phyloP scores from a whole-genome alignment of 1,139 yeast species.

The Yamadazyma pseudoaaseri region DNA sequence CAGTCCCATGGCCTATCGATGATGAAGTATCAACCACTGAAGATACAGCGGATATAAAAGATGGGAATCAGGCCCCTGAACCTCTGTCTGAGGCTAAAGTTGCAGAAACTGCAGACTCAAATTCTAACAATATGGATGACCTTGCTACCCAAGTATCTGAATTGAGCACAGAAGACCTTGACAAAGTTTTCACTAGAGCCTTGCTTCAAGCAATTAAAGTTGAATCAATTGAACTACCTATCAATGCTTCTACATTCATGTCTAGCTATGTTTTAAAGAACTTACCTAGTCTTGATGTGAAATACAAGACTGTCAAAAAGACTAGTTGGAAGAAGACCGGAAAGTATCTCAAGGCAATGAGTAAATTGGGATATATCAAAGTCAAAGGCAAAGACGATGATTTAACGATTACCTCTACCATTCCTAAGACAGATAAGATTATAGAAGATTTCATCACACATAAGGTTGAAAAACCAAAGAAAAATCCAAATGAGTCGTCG shows the following conservation, averaged over 20 bases:
- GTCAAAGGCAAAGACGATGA: conserved; percentile 79
- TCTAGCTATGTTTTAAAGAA: conserved; percentile 66
- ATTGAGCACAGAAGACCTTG: conserved; percentile 69
- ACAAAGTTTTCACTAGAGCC: conserved; percentile 69
- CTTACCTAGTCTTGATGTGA: conserved; percentile 56
- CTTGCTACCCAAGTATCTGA: conserved; percentile 11
- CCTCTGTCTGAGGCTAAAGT: background rate
- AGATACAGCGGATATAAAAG: background rate
- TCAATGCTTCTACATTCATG: conserved; percentile 72
- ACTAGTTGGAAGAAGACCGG: conserved; percentile 89
- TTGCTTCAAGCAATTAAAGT: conserved; percentile 65
- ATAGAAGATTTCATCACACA: conserved; percentile 67
- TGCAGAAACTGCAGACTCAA: conserved; percentile 5
- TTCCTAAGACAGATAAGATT: conserved; percentile 44
- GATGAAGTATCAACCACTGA: conserved; percentile 8
- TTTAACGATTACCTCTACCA: conserved; percentile 51
- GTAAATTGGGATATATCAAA: conserved; percentile 62
- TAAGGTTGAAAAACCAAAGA: conserved; percentile 33
- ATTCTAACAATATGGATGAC: conserved; percentile 9
- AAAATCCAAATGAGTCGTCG: conserved; percentile 13
- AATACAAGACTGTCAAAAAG: conserved; percentile 67
- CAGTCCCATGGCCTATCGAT: conserved; percentile 18
- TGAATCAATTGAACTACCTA: conserved; percentile 57
- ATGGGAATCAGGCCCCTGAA: conserved; percentile 4
- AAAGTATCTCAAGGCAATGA: conserved; percentile 83